Conservation (phyloP, 139 green algal genomes). For the Auxenochlorella pyrenoidosa region DNA sequence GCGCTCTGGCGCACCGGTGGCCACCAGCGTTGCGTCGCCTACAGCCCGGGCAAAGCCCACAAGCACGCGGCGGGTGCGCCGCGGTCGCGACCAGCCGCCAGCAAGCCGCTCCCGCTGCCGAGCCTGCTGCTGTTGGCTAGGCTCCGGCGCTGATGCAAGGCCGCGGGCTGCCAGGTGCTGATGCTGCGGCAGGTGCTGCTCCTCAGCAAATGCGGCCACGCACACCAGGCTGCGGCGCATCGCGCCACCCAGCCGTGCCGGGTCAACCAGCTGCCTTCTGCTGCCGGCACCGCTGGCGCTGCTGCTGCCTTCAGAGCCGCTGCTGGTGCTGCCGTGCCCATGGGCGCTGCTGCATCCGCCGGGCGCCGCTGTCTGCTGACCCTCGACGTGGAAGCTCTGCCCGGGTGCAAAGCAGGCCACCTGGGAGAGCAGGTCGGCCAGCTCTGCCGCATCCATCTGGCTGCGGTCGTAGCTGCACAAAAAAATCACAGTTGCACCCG, state of each 20-base stretch:
- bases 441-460: background rate
- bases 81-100: background rate
- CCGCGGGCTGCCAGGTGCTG: conserved; percentile 10
- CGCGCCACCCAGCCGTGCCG: conserved; percentile 1
- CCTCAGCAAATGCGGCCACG: conserved; percentile 14
- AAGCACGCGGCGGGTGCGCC: conserved; percentile 14
- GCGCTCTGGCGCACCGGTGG: conserved; percentile 5
- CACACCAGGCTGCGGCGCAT: conserved; percentile 29
- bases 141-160: background rate
- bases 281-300: background rate
- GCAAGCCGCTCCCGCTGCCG: background rate
- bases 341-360: background rate
- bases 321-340: background rate
- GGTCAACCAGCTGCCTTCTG: background rate
- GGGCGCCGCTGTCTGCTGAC: background rate
- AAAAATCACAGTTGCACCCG: background rate
- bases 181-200: conserved; percentile 2
- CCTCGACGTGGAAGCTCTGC: conserved; percentile 5
- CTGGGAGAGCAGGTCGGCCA: conserved; percentile 30
- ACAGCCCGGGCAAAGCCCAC: conserved; percentile 54
- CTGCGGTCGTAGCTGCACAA: conserved; percentile 16
- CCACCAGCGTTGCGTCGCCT: conserved; percentile 40
- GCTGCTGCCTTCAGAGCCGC: background rate
- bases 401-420: conserved; percentile 25
- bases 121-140: background rate